Percentiles rank a stretch among this genome's conserved stretches.
Conservation (phyloP, 805 yeast species). For the Starmerella geochares region DNA sequence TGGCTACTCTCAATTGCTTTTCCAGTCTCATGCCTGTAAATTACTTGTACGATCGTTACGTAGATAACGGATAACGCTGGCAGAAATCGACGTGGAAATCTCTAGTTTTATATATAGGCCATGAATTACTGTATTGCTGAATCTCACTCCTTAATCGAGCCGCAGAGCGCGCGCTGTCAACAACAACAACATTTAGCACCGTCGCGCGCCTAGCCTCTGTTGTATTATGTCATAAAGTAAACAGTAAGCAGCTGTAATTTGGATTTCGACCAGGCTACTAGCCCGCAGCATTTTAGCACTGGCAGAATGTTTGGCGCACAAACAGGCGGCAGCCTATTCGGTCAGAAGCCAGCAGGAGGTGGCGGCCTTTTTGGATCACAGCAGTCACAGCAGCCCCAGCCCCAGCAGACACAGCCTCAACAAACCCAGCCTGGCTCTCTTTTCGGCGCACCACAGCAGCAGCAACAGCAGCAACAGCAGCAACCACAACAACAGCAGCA, state of each 20-base stretch:
- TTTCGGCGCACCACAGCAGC: slow-evolving; percentile 7
- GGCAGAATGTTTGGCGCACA: slow-evolving; percentile 3
- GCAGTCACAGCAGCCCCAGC: slow-evolving; percentile 18
- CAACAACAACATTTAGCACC: background rate
- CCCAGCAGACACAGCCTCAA: slow-evolving; percentile 2
- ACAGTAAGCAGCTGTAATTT: background rate
- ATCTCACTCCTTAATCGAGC: too few species aligned
- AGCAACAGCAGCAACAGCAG: slow-evolving; percentile 3
- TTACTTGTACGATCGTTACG: too few species aligned
- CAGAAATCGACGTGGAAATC: too few species aligned
- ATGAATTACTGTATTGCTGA: too few species aligned
- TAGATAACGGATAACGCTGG: too few species aligned
- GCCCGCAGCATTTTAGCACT: too few species aligned
- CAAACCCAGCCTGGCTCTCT: too few species aligned
- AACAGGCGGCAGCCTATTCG: slow-evolving; percentile 33
- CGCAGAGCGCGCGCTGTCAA: too few species aligned
- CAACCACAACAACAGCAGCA: slow-evolving; percentile 8
- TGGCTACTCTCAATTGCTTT: too few species aligned
- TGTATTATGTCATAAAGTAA: slow-evolving; percentile 1
- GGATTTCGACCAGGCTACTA: background rate
- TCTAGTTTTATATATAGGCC: too few species aligned
- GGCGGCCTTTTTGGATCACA: slow-evolving; percentile 27
- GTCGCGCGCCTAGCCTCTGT: background rate
- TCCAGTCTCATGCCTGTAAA: too few species aligned
- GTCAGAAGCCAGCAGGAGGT: slow-evolving; percentile 22